These are phyloP conservation scores for Sclerotinia glacialis DNA, from an alignment of 2,329 filamentous ascomycete species.

Conservation along the genomic window DNA sequence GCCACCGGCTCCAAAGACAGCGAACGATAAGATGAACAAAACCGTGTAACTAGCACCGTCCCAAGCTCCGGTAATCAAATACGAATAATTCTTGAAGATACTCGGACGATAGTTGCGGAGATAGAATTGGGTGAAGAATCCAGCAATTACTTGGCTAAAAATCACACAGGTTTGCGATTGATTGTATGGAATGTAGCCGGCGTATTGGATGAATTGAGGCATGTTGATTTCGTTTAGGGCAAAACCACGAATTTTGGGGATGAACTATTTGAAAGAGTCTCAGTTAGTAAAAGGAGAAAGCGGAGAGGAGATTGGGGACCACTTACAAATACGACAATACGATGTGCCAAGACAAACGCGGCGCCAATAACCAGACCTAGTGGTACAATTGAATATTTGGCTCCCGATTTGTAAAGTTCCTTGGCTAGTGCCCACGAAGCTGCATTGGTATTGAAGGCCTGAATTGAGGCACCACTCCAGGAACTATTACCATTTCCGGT, in stretches of 20 bases:
- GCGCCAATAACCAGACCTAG: constrained; percentile 50
- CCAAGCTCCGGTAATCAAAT: constrained; percentile 43
- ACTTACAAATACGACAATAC: constrained; percentile 44
- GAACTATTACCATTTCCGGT: constrained; percentile 46
- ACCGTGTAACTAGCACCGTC: constrained; percentile 44
- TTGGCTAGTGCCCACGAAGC: constrained; percentile 49
- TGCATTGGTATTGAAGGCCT: constrained; percentile 47
- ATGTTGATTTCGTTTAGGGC: constrained; percentile 48
- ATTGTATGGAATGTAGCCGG: constrained; percentile 55
- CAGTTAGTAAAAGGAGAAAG: background rate
- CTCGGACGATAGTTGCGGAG: constrained; percentile 41
- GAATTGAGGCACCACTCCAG: constrained; percentile 50
- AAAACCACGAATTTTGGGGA: constrained; percentile 47
- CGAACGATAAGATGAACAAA: constrained; percentile 45
- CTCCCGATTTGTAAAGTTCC: constrained; percentile 50
- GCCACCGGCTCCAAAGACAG: constrained; percentile 46
- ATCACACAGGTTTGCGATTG: constrained; percentile 55
- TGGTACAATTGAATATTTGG: constrained; percentile 48
- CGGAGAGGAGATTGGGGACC: background rate
- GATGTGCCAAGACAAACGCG: constrained; percentile 46
- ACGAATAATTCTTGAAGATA: constrained; percentile 45
- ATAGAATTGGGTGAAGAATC: constrained; percentile 45
- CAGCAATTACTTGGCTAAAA: constrained; percentile 46
- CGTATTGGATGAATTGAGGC: constrained; percentile 53
- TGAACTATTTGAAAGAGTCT: constrained; percentile 40